Percentiles rank a stretch among this genome's conserved stretches.
These are phyloP conservation scores for Silene uniflora DNA, from an alignment of 148 eudicot species.

Conservation along the genomic window DNA sequence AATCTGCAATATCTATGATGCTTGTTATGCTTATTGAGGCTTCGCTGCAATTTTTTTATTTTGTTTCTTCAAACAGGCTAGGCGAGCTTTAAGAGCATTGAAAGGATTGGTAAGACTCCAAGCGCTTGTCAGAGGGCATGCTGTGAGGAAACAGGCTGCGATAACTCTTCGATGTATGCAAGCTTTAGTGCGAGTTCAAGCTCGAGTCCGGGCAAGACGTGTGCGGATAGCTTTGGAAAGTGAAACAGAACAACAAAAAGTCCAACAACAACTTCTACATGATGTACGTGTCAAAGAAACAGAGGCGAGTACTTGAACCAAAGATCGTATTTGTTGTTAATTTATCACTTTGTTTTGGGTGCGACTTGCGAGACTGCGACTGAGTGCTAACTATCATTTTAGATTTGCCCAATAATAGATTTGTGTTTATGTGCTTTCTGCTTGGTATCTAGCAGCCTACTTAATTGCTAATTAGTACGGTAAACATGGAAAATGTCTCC, in stretches of 20 bases:
- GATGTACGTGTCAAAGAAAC: slow-evolving; percentile 83
- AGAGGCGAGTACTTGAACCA: slow-evolving; percentile 48
- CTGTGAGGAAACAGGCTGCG: slow-evolving; percentile 98
- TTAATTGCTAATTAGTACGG: background rate
- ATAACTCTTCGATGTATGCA: slow-evolving; percentile 97
- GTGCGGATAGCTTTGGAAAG: slow-evolving; percentile 90
- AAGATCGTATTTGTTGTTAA: background rate
- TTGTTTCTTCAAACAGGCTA: no score
- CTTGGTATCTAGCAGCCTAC: background rate
- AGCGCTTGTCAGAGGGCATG: slow-evolving; percentile 98
- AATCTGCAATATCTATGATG: no score
- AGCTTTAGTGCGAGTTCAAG: slow-evolving; percentile 97
- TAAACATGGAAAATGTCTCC: background rate
- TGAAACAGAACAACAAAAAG: slow-evolving; percentile 60
- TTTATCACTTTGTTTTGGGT: background rate
- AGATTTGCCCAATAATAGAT: no score
- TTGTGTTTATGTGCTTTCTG: no score
- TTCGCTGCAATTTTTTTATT: no score
- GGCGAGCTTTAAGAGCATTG: no score
- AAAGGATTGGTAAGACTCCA: no score
- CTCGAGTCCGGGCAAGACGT: slow-evolving; percentile 95
- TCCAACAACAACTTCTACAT: slow-evolving; percentile 65
- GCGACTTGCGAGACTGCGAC: background rate
- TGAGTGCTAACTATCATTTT: background rate
- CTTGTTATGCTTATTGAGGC: no score